Base-by-base conservation (phyloP, 306 rosid species). In the Cajanus cajan region DNA sequence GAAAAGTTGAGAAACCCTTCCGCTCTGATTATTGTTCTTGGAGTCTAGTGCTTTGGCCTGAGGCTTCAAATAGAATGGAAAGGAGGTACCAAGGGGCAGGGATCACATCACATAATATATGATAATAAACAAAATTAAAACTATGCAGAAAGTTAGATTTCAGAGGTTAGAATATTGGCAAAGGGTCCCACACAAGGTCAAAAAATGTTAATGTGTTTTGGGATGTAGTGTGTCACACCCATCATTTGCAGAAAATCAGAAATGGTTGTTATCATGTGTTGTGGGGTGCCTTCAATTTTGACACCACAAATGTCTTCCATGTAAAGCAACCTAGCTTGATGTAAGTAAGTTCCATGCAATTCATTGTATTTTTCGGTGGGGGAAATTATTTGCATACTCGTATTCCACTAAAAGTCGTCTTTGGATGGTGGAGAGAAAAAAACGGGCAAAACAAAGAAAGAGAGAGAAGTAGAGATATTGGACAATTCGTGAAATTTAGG, bases 151-250 rank as follows among this genome's bases (percentile, higher is more conserved):
- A 78, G 86, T 79, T 83, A 85, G 86, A 82, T 82, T 78, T 74
- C 80, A 64, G 72, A 71, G 84, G 73, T 73, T 55, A 41, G 71
- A 54, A 77, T 74, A 84, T 64, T 83, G 55, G 39, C 31, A 36
- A 80, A 44, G 79, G 91, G 78, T 68, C 90, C 85, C 74, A 55
- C 68, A 78, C 81, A 63, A 78, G 88, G 90, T 85, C 77, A 86
- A 86, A 84, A 84, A 62, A 72, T 81, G 75, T 78, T 48, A 51
- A 67, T 80, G 76, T 31, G 18, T 81, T 84, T 82, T 72, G 80
- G 86, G 79, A 47, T 87, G 7, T 75, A 40, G 44, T 51, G 19
- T 12, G 25, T 14, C 71, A 47, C 58, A 37, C n/a, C 63, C 74
- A 51, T 82, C 74, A 55, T 74, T 65, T 55, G 7, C 40, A 40